phyloP scores from a whole-genome alignment of 176 grass and related monocot species.

The Hsuehochloa calcarea region DNA sequence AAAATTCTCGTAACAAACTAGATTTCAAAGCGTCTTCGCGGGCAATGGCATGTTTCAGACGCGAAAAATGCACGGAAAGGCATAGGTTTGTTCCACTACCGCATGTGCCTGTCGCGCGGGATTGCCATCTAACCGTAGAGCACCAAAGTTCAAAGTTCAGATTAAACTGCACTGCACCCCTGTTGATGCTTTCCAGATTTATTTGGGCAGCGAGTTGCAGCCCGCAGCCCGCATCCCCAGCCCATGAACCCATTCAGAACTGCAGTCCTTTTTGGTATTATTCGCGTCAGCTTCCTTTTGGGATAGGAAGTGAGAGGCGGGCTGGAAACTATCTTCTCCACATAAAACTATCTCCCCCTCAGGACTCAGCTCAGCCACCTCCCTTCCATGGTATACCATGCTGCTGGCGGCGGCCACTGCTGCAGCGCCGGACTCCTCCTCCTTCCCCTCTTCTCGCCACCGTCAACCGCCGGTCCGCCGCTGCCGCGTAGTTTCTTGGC shows the following conservation, averaged over 20 bases:
- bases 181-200: too few relatives aligned
- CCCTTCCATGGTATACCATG: slow-evolving; percentile 55
- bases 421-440: slow-evolving; percentile 18
- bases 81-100: too few relatives aligned
- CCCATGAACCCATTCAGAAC: neutral
- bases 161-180: too few relatives aligned
- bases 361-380: neutral
- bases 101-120: too few relatives aligned
- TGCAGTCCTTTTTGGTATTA: neutral
- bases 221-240: neutral
- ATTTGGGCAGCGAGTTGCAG: neutral
- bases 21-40: too few relatives aligned
- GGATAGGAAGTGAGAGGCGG: slow-evolving; percentile 45
- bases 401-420: slow-evolving; percentile 35
- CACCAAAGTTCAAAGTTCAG: too few relatives aligned
- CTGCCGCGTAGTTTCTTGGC: neutral
- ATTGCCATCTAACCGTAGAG: too few relatives aligned
- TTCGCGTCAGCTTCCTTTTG: slow-evolving; percentile 17
- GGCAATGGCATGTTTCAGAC: too few relatives aligned
- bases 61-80: too few relatives aligned
- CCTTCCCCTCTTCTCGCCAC: slow-evolving; percentile 6
- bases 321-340: neutral
- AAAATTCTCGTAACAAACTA: too few relatives aligned
- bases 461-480: neutral
- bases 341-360: slow-evolving; percentile 2